Percentiles rank a stretch among this genome's conserved stretches.
These are phyloP conservation scores for Cantharellus cinnabarinus DNA, from an alignment of 768 basidiomycete genomes.

Conservation along the genomic window DNA sequence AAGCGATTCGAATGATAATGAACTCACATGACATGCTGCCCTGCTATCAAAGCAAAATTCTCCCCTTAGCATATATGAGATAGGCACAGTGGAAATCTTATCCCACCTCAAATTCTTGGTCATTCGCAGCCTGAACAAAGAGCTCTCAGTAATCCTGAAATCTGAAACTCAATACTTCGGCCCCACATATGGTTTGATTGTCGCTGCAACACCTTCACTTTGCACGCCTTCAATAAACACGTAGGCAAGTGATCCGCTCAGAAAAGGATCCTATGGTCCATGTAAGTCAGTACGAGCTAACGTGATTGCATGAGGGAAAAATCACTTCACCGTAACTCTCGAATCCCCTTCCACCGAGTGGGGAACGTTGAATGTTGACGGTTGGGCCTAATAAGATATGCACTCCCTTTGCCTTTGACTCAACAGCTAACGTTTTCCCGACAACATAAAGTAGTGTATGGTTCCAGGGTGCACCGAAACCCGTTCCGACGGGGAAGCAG, in stretches of 20 bases:
- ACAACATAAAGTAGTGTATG: slow-evolving; percentile 38
- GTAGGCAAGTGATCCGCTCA: slow-evolving; percentile 49
- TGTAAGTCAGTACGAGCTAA: slow-evolving; percentile 43
- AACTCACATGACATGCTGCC: neutral
- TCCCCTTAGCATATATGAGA: neutral
- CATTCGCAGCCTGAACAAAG: slow-evolving; percentile 24
- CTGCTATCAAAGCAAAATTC: neutral
- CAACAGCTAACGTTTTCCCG: slow-evolving; percentile 42
- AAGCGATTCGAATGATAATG: slow-evolving; percentile 18
- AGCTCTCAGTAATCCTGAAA: no score
- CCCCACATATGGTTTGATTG: slow-evolving; percentile 47
- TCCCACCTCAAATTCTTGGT: slow-evolving; percentile 28
- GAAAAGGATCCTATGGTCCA: slow-evolving; percentile 52
- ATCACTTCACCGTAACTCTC: slow-evolving; percentile 17
- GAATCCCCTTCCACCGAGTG: slow-evolving; percentile 24
- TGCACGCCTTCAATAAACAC: slow-evolving; percentile 56
- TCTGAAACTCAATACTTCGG: no score
- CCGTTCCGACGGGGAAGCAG: slow-evolving; percentile 26
- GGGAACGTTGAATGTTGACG: slow-evolving; percentile 45
- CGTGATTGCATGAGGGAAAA: neutral
- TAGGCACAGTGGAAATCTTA: no score
- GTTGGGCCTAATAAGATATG: slow-evolving; percentile 47
- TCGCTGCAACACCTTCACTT: slow-evolving; percentile 40
- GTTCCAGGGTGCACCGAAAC: slow-evolving; percentile 58
- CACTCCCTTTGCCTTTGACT: slow-evolving; percentile 47